These are phyloP conservation scores for Pleurotus pulmonarius DNA, from an alignment of 768 basidiomycete genomes.

Conservation along the genomic window DNA sequence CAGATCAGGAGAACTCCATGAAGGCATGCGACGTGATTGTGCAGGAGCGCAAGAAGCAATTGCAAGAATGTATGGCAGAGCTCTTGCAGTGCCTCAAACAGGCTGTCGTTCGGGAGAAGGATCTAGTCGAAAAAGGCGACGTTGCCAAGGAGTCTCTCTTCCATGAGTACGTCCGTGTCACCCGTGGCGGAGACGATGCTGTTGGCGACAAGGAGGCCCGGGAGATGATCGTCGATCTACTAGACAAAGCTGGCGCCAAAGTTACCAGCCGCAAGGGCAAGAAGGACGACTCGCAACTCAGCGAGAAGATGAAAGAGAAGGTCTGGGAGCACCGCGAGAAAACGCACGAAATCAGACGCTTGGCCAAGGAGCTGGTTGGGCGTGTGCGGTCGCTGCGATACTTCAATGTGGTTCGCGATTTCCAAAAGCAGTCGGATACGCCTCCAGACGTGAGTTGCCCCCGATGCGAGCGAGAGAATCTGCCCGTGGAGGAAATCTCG, in stretches of 20 bases:
- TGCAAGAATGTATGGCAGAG: constrained; percentile 75
- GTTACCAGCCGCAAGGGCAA: constrained; percentile 31
- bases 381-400: constrained; percentile 88
- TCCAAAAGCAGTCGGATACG: constrained; percentile 69
- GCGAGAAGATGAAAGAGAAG: constrained; percentile 54
- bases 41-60: constrained; percentile 71
- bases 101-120: constrained; percentile 67
- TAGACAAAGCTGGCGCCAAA: constrained; percentile 29
- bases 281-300: constrained; percentile 51
- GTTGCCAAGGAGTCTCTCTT: constrained; percentile 61
- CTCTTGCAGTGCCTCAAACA: constrained; percentile 61
- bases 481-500: constrained; percentile 68
- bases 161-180: constrained; percentile 70
- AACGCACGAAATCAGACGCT: constrained; percentile 78
- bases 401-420: constrained; percentile 86
- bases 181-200: constrained; percentile 50
- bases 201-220: constrained; percentile 79
- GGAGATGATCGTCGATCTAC: constrained; percentile 50
- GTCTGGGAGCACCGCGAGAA: constrained; percentile 85
- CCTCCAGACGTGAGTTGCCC: constrained; percentile 63
- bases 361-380: constrained; percentile 87
- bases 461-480: constrained; percentile 47
- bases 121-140: constrained; percentile 54
- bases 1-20: constrained; percentile 69
- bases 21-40: constrained; percentile 93